These are phyloP conservation scores for Margaritispora aquatica DNA, from an alignment of 495 filamentous ascomycete species.

Conservation along the genomic window DNA sequence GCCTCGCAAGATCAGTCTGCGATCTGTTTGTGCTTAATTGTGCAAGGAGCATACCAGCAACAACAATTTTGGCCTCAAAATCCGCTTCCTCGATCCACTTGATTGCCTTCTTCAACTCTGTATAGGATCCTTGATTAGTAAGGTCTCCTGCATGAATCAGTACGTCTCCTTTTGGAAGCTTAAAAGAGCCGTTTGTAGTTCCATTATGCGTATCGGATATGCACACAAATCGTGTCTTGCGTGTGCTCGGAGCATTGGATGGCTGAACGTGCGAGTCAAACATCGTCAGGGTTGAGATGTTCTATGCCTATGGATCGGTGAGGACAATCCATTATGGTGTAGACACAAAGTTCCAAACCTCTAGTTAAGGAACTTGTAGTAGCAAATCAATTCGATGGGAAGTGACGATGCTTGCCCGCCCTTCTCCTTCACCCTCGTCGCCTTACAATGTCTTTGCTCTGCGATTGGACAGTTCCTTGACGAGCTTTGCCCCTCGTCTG, in stretches of 20 bases:
- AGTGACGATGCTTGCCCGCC: not conserved
- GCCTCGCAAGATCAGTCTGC: slow-evolving; percentile 35
- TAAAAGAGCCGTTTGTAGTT: slow-evolving; percentile 34
- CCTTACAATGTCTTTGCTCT: not conserved
- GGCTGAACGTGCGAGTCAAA: too few species aligned
- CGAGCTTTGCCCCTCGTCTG: not conserved
- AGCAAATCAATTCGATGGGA: not conserved
- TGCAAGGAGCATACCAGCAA: slow-evolving; percentile 57
- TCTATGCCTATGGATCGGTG: too few species aligned
- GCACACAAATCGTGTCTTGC: slow-evolving; percentile 54
- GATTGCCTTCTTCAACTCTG: slow-evolving; percentile 62
- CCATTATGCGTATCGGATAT: slow-evolving; percentile 89
- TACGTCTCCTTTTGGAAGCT: slow-evolving; percentile 77
- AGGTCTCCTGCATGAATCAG: slow-evolving; percentile 90
- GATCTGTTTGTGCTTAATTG: not conserved
- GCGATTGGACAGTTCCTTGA: not conserved
- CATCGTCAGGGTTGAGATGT: too few species aligned
- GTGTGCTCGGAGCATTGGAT: slow-evolving; percentile 8
- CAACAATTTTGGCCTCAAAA: slow-evolving; percentile 76
- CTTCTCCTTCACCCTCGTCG: too few species aligned
- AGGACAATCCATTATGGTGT: too few species aligned
- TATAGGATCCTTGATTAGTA: slow-evolving; percentile 68
- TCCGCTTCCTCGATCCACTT: slow-evolving; percentile 75
- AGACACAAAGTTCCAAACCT: too few species aligned
- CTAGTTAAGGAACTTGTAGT: too few species aligned